Evolutionary conservation across 1,139 yeast species (phyloP).

Genomic region (Kodamaea fungicola): DNA sequence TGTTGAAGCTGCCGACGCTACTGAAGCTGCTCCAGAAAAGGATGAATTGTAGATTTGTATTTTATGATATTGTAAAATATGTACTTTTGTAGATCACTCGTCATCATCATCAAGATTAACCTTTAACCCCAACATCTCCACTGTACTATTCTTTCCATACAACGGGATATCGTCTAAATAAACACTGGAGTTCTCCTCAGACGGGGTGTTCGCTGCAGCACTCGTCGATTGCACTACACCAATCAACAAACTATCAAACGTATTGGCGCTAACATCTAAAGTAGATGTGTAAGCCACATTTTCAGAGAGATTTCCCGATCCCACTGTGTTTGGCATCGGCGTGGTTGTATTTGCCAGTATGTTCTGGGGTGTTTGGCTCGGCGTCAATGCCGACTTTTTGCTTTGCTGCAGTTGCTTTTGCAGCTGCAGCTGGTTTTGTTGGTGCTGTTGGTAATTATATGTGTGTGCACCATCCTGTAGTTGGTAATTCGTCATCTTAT

Average conservation of each 20-base stretch:
- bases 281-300: conserved; percentile 9
- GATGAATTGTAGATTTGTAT: conserved; percentile 25
- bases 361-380: conserved; percentile 21
- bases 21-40: conserved; percentile 11
- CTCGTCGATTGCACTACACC: conserved; percentile 21
- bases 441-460: conserved; percentile 16
- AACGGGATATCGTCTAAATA: conserved; percentile 40
- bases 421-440: conserved; percentile 7
- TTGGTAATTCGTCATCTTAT: conserved; percentile 33
- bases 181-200: conserved; percentile 15
- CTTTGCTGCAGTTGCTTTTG: conserved; percentile 6
- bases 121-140: conserved; percentile 32
- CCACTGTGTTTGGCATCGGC: conserved; percentile 14
- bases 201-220: not conserved
- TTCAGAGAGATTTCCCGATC: conserved; percentile 12
- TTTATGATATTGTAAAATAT: not conserved
- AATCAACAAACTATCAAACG: conserved; percentile 31
- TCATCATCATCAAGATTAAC: conserved; percentile 18
- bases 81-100: conserved; percentile 1
- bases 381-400: conserved; percentile 4
- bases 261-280: conserved; percentile 25
- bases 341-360: conserved; percentile 10
- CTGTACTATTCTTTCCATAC: conserved; percentile 40
- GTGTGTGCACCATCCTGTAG: conserved; percentile 39
- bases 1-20: conserved; percentile 7